A percentile compares a stretch with the other conserved stretches of the same genome.
phyloP scores from a whole-genome alignment of 1,284 basidiomycete genomes.

The Wallemia mellicola region DNA sequence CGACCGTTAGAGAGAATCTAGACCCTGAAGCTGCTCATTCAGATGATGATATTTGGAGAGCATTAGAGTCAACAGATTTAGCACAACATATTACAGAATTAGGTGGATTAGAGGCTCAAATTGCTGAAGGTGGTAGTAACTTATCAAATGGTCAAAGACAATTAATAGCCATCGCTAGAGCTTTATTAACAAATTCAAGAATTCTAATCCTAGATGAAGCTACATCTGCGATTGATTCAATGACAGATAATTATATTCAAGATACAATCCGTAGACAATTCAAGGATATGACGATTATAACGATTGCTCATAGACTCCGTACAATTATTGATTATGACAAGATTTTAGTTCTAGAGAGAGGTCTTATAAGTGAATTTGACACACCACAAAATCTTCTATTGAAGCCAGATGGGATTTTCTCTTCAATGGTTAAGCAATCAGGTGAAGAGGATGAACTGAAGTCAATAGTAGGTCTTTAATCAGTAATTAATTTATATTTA shows the following conservation, averaged over 20 bases:
- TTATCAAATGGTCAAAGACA: conserved; percentile 60
- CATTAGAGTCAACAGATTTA: conserved; percentile 37
- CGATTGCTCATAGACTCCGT: conserved; percentile 53
- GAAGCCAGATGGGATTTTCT: background rate
- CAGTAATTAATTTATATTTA: background rate
- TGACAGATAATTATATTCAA: conserved; percentile 43
- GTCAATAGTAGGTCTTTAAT: background rate
- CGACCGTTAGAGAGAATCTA: conserved; percentile 53
- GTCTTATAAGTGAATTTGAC: conserved; percentile 43
- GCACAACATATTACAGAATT: conserved; percentile 40
- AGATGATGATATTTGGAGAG: conserved; percentile 54
- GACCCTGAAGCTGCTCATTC: conserved; percentile 39
- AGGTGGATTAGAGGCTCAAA: conserved; percentile 37
- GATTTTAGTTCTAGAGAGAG: conserved; percentile 53
- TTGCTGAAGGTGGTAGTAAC: conserved; percentile 48
- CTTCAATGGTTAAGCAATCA: background rate
- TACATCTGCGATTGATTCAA: conserved; percentile 33
- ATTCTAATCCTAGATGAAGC: conserved; percentile 7
- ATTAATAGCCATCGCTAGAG: conserved; percentile 51
- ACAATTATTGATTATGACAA: conserved; percentile 67
- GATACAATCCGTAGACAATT: conserved; percentile 17
- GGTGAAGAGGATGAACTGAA: background rate
- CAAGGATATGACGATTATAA: conserved; percentile 38
- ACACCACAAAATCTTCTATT: conserved; percentile 30
- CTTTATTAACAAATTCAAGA: conserved; percentile 31